Evolutionary conservation across 2,329 filamentous ascomycete genomes (phyloP), one percentile per base, ranked within the genome.

Genomic region (Colletotrichum echinochloae): DNA sequence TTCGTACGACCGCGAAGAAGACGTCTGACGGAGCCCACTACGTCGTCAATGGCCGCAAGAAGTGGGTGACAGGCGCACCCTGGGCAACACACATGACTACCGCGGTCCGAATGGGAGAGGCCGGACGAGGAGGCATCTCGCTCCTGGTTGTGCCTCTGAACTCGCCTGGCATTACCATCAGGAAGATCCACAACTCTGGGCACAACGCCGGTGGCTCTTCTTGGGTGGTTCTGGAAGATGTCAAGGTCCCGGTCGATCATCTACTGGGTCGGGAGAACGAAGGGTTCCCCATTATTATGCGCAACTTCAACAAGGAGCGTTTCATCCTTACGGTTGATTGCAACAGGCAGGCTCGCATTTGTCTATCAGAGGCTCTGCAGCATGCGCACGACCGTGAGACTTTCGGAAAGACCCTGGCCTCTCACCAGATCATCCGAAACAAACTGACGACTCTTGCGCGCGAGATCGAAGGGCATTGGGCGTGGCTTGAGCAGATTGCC

Each of bases 1-100:
- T 92, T 54, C 83, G 83, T 61, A 91, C 90, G 3, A 91, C 87
- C 0, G 90, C 90, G 0, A 76, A 79, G 46, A 81, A 81, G 33
- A 73, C 77, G 0, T 16, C 72, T 1, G 81, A 86, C 46, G 86
- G 85, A 0, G 80, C 83, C 41, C 77, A 81, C 59, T 92, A 91
- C 74, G 75, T 90, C 44, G 88, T 92, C n/a, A 91, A 90, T 66
- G 90, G 90, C 0, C 85, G 85, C 60, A 92, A 92, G 82, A 91
- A 91, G 77, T 91, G 89, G 89, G 91, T 92, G 73, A 91, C 90
- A 1, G 89, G 88, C 56, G 87, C 83, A 18, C 84, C 88, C 1
- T 89, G 84, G 83, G 87, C 89, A 16, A 85, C 89, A 59, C 89
- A 89, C 76, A 86, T 87, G 77, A 90, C 89, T 0, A 88, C 89